These are phyloP conservation scores for Glutinoglossum americanum DNA, from an alignment of 495 filamentous ascomycete genomes.

Conservation along the genomic window DNA sequence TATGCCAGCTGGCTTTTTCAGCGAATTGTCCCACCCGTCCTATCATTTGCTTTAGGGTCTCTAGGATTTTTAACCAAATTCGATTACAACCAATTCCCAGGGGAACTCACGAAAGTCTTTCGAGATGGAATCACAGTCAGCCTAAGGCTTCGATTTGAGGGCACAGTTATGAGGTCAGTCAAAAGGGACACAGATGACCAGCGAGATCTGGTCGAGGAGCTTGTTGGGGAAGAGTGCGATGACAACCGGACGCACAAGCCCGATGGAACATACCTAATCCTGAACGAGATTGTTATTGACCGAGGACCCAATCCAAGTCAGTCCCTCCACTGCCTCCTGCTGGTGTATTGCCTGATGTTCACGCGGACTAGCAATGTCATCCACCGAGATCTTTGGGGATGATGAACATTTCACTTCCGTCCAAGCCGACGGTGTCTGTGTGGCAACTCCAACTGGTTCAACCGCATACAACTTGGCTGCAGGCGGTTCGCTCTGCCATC, in stretches of 20 bases:
- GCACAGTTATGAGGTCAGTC: slow-evolving; percentile 69
- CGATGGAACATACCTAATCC: slow-evolving; percentile 61
- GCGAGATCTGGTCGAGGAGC: slow-evolving; percentile 67
- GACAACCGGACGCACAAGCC: slow-evolving; percentile 63
- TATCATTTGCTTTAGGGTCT: slow-evolving; percentile 80
- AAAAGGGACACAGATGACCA: slow-evolving; percentile 16
- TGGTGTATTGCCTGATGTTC: neutral
- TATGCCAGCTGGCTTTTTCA: slow-evolving; percentile 9
- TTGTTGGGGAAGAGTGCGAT: slow-evolving; percentile 65
- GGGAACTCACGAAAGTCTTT: slow-evolving; percentile 51
- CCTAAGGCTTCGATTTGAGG: slow-evolving; percentile 75
- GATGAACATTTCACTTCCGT: slow-evolving; percentile 84
- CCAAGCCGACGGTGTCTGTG: slow-evolving; percentile 72
- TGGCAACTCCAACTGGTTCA: slow-evolving; percentile 79
- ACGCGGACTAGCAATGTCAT: slow-evolving; percentile 44
- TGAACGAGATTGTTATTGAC: slow-evolving; percentile 86
- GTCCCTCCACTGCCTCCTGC: slow-evolving; percentile 11
- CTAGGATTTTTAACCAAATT: slow-evolving; percentile 94
- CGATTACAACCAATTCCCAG: slow-evolving; percentile 54
- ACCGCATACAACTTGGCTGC: slow-evolving; percentile 96
- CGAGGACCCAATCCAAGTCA: slow-evolving; percentile 73
- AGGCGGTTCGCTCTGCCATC: slow-evolving; percentile 84
- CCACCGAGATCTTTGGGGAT: slow-evolving; percentile 81
- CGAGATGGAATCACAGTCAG: slow-evolving; percentile 74
- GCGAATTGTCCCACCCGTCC: slow-evolving; percentile 47